Evolutionary conservation across 352 stramenopile genomes (phyloP), one percentile per base, ranked within the genome.

Genomic region (Pythium utonaiense): DNA sequence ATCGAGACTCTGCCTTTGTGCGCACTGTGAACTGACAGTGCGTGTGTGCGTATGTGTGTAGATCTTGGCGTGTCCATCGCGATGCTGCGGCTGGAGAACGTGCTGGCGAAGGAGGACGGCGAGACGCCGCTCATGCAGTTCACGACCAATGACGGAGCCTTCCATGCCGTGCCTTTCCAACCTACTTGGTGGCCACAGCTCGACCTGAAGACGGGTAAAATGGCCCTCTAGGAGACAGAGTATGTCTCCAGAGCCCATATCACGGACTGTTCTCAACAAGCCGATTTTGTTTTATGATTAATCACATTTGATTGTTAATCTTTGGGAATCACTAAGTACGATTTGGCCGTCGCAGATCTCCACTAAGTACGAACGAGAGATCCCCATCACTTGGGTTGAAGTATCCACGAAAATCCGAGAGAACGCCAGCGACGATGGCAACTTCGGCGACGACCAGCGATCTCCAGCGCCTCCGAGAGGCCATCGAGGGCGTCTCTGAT

Each of bases 31-130:
- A 28, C 27, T 22, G 9, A 41, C n/a, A n/a, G n/a, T n/a, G n/a
- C n/a, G n/a, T 49, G 21, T 13, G 21, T n/a, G 21, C 40, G 3
- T 41, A 3, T 27, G 13, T 60, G 31, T 48, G 31, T 31, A 77
- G 75, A 66, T n/a, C 62, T 90, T 19, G 77, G 64, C 42, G 75
- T 74, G 38, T 76, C 75, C 3, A 47, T 92, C 27, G 78, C 78
- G 12, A 95, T 95, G 83, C 85, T 95, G 71, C 83, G 85, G 24
- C 67, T 95, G 3, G 81, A 86, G 47, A 70, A 87, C 45, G 56
- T 95, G 28, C 52, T 85, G 21, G 69, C 74, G 9, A 78, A 78
- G 30, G 71, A 80, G 16, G 69, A 69, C 6, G 77, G 73, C 8
- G 66, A 68, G 25, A 36, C 64, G 36, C 77, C 75, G 1, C 45